Percentiles rank a stretch among this genome's conserved stretches.
phyloP scores from a whole-genome alignment of 2,329 filamentous ascomycete genomes.

The Triangularia verruculosa region DNA sequence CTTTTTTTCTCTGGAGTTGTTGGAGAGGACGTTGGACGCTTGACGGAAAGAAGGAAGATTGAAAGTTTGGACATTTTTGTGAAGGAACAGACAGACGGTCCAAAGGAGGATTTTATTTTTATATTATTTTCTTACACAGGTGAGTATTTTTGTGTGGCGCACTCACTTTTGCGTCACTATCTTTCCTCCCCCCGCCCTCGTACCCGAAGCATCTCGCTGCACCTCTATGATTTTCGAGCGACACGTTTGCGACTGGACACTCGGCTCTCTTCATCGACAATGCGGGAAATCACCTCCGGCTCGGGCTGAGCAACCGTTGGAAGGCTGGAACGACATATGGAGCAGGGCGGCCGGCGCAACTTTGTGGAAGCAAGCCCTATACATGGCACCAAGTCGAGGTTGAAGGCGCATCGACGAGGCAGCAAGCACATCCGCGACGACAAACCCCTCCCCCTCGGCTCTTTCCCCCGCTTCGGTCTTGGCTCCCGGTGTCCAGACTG shows the following conservation, averaged over 20 bases:
- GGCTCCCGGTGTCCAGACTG: background rate
- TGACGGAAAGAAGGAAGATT: slow-evolving; percentile 20
- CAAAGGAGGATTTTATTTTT: background rate
- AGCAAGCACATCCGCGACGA: background rate
- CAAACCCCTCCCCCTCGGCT: background rate
- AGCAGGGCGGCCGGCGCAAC: background rate
- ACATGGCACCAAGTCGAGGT: background rate
- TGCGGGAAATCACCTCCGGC: background rate
- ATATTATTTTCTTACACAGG: slow-evolving; percentile 17
- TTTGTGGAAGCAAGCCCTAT: background rate
- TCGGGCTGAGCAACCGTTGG: background rate
- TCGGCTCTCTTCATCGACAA: background rate
- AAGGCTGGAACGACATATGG: background rate
- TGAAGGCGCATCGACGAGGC: background rate
- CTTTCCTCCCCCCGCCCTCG: background rate
- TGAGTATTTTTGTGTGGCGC: slow-evolving; percentile 18
- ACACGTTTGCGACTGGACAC: slow-evolving; percentile 1
- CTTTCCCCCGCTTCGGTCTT: background rate
- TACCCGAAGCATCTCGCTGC: background rate
- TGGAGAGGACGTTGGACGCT: slow-evolving; percentile 28
- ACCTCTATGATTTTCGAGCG: background rate
- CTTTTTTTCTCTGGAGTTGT: slow-evolving; percentile 29
- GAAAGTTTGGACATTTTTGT: slow-evolving; percentile 3
- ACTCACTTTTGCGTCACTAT: background rate
- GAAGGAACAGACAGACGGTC: slow-evolving; percentile 12